These are phyloP conservation scores for Vitis hybrid DNA, from an alignment of 177 flowering plant genomes.

Conservation along the genomic window DNA sequence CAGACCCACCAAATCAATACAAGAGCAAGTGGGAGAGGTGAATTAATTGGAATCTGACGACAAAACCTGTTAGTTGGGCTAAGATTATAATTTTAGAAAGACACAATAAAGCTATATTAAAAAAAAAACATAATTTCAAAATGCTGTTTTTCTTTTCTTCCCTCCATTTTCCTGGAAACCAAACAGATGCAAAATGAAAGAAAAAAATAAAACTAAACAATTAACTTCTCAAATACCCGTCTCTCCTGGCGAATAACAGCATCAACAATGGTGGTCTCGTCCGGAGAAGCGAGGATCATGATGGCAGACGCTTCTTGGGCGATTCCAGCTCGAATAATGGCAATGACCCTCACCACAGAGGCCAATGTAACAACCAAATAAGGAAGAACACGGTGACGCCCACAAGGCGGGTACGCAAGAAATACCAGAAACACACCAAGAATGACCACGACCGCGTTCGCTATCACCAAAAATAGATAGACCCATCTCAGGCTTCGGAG, in stretches of 20 bases:
- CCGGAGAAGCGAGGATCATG: conserved; percentile 22
- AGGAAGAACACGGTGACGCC: conserved; percentile 10
- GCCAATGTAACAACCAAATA: conserved; percentile 14
- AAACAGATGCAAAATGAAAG: not conserved
- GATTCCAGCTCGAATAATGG: conserved; percentile 35
- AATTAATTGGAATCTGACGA: no score
- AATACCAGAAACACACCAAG: conserved; percentile 17
- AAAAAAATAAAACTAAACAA: not conserved
- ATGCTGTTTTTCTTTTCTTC: no score
- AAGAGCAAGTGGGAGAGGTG: no score
- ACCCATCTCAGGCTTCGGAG: conserved; percentile 24
- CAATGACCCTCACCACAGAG: conserved; percentile 21
- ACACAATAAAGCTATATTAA: no score
- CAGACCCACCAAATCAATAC: no score
- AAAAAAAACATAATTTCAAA: no score
- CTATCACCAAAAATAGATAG: conserved; percentile 20
- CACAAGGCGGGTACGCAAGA: conserved; percentile 13
- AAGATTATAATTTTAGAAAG: no score
- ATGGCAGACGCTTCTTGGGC: conserved; percentile 39
- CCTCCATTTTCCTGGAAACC: not conserved
- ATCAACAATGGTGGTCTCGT: conserved; percentile 20
- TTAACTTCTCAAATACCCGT: conserved; percentile 27
- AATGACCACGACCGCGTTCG: conserved; percentile 21
- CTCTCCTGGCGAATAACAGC: conserved; percentile 37
- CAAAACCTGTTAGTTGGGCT: no score